phyloP scores from a whole-genome alignment of 495 filamentous ascomycete species.

The Aspergillus bertholletiae region DNA sequence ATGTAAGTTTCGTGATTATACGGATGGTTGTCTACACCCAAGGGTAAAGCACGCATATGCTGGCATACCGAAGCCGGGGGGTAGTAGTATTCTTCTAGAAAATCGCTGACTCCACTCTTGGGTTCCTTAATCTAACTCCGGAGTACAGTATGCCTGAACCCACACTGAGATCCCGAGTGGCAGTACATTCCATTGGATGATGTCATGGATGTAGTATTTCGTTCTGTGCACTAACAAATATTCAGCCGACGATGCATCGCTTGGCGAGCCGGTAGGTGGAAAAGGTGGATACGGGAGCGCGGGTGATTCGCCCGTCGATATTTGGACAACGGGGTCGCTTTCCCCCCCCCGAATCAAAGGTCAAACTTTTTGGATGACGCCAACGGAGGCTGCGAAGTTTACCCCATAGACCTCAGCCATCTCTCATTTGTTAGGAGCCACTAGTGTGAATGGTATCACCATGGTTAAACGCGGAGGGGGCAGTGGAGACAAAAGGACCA shows the following conservation, averaged over 20 bases:
- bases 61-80: too few species aligned
- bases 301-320: background rate
- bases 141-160: constrained; percentile 1
- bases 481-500: constrained; percentile 4
- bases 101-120: constrained; percentile 6
- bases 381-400: background rate
- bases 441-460: background rate
- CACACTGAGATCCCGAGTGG: constrained; percentile 7
- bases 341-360: background rate
- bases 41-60: too few species aligned
- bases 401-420: background rate
- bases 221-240: background rate
- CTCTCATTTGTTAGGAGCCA: too few species aligned
- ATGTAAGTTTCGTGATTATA: too few species aligned
- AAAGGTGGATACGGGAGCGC: constrained; percentile 1
- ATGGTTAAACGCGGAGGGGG: constrained; percentile 4
- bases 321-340: background rate
- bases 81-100: constrained; percentile 3
- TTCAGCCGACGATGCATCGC: background rate
- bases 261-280: background rate
- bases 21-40: background rate
- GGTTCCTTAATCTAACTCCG: constrained; percentile 7
- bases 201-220: constrained; percentile 3
- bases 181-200: constrained; percentile 6
- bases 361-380: background rate